These are phyloP conservation scores for Paramyrothecium roridum DNA, from an alignment of 2,329 filamentous ascomycete genomes.

Conservation along the genomic window DNA sequence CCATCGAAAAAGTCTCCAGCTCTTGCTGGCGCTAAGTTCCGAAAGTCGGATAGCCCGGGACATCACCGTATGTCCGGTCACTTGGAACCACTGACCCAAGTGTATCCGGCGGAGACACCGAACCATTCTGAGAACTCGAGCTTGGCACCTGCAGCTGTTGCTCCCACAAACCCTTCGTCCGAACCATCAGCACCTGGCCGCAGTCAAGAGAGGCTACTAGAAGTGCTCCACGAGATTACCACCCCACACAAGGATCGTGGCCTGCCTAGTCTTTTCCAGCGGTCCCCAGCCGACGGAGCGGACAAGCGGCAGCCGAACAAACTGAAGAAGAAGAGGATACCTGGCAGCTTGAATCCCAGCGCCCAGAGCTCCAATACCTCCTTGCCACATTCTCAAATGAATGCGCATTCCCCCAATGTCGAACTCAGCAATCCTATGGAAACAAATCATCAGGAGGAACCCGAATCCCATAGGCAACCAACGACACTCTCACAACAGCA, in stretches of 20 bases:
- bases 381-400: constrained; percentile 44
- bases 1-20: constrained; percentile 86
- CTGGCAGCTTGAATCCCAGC: constrained; percentile 75
- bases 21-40: constrained; percentile 64
- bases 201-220: constrained; percentile 48
- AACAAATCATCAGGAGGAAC: constrained; percentile 13
- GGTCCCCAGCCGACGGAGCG: constrained; percentile 57
- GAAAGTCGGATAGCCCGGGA: constrained; percentile 30
- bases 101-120: constrained; percentile 19
- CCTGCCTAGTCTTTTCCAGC: constrained; percentile 67
- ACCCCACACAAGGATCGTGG: constrained; percentile 65
- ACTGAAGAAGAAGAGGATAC: constrained; percentile 79
- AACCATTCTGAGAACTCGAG: constrained; percentile 21
- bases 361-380: constrained; percentile 89
- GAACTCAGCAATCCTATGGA: constrained; percentile 48
- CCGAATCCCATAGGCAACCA: constrained; percentile 11
- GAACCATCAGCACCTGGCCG: constrained; percentile 31
- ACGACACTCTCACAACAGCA: constrained; percentile 13
- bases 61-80: constrained; percentile 25
- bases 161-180: constrained; percentile 19
- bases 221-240: constrained; percentile 34
- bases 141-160: constrained; percentile 17
- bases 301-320: constrained; percentile 82
- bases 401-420: constrained; percentile 40
- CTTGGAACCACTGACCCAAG: constrained; percentile 34